These are phyloP conservation scores for Pleurozium schreberi DNA, from an alignment of 225 moss, liverwort and hornwort genomes.

Conservation along the genomic window DNA sequence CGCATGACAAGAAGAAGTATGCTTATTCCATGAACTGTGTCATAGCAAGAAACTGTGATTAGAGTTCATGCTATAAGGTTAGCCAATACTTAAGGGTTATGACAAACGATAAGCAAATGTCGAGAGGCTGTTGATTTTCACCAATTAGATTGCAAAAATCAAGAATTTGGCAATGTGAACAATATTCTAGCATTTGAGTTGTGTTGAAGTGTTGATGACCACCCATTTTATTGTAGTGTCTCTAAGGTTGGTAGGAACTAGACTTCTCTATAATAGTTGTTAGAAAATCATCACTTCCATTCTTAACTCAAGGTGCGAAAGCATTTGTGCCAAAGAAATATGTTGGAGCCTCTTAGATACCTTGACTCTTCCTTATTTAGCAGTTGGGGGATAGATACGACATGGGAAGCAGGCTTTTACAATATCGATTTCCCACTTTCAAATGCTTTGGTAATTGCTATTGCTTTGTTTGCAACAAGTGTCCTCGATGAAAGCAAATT, in stretches of 20 bases:
- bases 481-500: neutral
- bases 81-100: too few relatives aligned
- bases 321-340: neutral
- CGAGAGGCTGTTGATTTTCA: too few relatives aligned
- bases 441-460: neutral
- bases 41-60: neutral
- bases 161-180: too few relatives aligned
- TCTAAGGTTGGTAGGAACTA: neutral
- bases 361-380: neutral
- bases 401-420: neutral
- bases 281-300: neutral
- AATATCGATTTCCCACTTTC: neutral
- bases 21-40: neutral
- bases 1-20: neutral
- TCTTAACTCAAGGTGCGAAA: neutral
- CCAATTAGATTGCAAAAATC: too few relatives aligned
- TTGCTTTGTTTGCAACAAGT: neutral
- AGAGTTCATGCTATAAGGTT: neutral
- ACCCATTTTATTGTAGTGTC: neutral
- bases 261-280: neutral
- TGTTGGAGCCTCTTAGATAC: neutral
- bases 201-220: neutral
- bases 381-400: neutral
- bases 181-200: neutral
- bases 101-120: too few relatives aligned